Conservation (phyloP, 306 rosid genomes). For the Arachis hypogaea region DNA sequence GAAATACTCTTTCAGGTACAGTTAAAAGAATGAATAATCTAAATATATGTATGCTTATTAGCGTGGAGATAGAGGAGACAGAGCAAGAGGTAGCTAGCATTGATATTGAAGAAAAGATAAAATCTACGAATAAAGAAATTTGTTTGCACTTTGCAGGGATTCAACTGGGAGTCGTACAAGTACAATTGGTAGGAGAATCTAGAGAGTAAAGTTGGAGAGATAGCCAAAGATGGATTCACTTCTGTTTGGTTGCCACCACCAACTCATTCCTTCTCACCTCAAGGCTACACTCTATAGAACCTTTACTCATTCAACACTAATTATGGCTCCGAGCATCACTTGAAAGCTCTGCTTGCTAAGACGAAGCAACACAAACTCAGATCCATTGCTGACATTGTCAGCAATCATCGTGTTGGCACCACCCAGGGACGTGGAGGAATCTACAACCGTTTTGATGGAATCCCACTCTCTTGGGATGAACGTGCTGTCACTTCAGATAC, state of each 20-base stretch:
- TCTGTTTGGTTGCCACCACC: slow-evolving; percentile 97
- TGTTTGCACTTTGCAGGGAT: slow-evolving; percentile 54
- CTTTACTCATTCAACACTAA: slow-evolving; percentile 70
- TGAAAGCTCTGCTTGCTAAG: slow-evolving; percentile 75
- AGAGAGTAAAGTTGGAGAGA: slow-evolving; percentile 70
- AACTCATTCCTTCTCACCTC: slow-evolving; percentile 70
- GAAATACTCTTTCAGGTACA: slow-evolving; percentile 84
- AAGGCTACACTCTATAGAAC: slow-evolving; percentile 94
- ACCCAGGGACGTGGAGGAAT: slow-evolving; percentile 78
- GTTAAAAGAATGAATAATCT: too few relatives aligned
- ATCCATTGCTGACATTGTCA: slow-evolving; percentile 85
- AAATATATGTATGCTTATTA: too few relatives aligned
- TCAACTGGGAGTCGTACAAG: slow-evolving; percentile 92
- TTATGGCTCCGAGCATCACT: slow-evolving; percentile 79
- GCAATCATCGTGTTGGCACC: slow-evolving; percentile 91
- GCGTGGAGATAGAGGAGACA: too few relatives aligned
- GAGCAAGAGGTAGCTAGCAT: too few relatives aligned
- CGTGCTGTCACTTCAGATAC: slow-evolving; percentile 82
- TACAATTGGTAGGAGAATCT: slow-evolving; percentile 79
- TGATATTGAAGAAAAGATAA: too few relatives aligned
- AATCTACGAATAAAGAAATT: too few relatives aligned
- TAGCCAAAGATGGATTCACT: slow-evolving; percentile 79
- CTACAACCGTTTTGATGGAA: slow-evolving; percentile 89
- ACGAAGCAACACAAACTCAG: slow-evolving; percentile 73
- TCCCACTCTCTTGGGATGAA: slow-evolving; percentile 80